A percentile compares a stretch with the other conserved stretches of the same genome.
phyloP scores from a whole-genome alignment of 1,284 basidiomycete species.

The Athelia sp. region DNA sequence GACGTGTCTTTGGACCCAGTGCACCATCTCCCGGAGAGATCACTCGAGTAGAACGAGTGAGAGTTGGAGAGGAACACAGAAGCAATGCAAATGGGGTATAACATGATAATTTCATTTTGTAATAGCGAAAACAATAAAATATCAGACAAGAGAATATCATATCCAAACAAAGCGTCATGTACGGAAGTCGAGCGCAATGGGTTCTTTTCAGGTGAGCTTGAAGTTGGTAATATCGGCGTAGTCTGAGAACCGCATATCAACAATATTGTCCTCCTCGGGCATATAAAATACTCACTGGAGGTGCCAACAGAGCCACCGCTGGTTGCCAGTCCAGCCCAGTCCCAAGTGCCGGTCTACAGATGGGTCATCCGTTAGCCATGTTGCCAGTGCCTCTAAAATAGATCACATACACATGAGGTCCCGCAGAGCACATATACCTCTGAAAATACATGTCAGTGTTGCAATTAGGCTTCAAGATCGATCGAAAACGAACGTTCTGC shows the following conservation, averaged over 20 bases:
- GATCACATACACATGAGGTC: background rate
- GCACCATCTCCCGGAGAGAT: background rate
- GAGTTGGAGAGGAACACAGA: background rate
- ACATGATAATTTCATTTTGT: too few species aligned
- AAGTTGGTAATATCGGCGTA: background rate
- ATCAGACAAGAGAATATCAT: too few species aligned
- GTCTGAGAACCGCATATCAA: background rate
- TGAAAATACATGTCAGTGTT: too few species aligned
- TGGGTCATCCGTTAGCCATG: background rate
- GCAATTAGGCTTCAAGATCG: too few species aligned
- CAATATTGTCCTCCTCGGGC: background rate
- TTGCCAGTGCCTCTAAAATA: background rate
- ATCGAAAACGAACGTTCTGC: background rate
- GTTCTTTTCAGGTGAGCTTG: background rate
- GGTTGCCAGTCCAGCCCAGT: constrained; percentile 2
- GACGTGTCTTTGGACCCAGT: constrained; percentile 39
- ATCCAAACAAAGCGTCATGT: too few species aligned
- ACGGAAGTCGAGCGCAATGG: too few species aligned
- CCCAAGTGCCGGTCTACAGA: constrained; percentile 1
- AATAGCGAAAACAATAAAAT: too few species aligned
- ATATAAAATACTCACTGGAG: background rate
- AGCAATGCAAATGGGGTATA: too few species aligned
- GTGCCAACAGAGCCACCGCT: background rate
- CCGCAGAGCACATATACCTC: constrained; percentile 3
- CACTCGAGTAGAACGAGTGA: background rate